These are phyloP conservation scores for Clarkia xantiana DNA, from an alignment of 345 rosid genomes.

Conservation along the genomic window DNA sequence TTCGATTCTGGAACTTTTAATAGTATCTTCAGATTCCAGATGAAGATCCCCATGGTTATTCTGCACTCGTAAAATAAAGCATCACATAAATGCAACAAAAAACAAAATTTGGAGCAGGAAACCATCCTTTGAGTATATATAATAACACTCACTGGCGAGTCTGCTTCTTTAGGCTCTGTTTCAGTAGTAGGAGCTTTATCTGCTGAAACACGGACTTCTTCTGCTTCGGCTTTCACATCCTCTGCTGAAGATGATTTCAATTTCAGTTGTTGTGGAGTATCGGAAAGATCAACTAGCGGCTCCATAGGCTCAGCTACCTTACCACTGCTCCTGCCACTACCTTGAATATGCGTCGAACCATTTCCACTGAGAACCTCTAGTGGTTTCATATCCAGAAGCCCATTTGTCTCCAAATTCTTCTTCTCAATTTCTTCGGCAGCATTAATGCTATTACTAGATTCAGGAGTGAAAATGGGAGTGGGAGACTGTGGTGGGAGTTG, in stretches of 20 bases:
- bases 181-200: slow-evolving; percentile 18
- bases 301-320: slow-evolving; percentile 28
- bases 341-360: slow-evolving; percentile 12
- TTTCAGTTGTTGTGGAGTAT: slow-evolving; percentile 36
- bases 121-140: slow-evolving; percentile 1
- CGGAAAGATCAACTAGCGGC: slow-evolving; percentile 31
- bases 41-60: slow-evolving; percentile 54
- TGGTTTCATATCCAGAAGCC: slow-evolving; percentile 9
- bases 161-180: slow-evolving; percentile 22
- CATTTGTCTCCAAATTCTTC: slow-evolving; percentile 10
- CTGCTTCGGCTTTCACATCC: slow-evolving; percentile 49
- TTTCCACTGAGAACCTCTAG: slow-evolving; percentile 13
- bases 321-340: slow-evolving; percentile 2
- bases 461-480: background rate
- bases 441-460: background rate
- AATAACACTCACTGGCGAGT: slow-evolving; percentile 43
- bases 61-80: slow-evolving; percentile 26
- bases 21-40: slow-evolving; percentile 47
- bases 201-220: slow-evolving; percentile 9
- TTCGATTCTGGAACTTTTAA: slow-evolving; percentile 55
- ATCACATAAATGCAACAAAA: slow-evolving; percentile 11
- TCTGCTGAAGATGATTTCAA: slow-evolving; percentile 66
- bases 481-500: background rate
- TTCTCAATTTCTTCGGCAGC: background rate
- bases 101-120: background rate